Conservation (phyloP, 495 filamentous ascomycete species). For the Xylaria nigripes region DNA sequence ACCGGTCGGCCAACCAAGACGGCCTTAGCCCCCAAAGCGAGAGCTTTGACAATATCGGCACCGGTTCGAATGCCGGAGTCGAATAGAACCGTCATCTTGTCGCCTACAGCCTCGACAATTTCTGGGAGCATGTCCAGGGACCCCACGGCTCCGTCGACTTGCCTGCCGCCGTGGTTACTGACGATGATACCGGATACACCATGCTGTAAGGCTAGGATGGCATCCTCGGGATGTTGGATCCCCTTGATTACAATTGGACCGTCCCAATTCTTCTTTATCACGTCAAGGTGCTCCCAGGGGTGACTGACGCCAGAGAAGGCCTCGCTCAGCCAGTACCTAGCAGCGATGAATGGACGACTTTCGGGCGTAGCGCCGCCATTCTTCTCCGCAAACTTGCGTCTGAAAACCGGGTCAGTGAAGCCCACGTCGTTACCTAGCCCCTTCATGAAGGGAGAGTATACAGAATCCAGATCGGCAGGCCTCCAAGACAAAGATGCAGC, state of each 20-base stretch:
- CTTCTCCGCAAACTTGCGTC: constrained; percentile 27
- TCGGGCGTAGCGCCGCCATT: constrained; percentile 20
- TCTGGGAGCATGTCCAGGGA: constrained; percentile 38
- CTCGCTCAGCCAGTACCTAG: constrained; percentile 39
- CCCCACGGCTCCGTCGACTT: constrained; percentile 39
- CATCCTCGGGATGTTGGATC: constrained; percentile 29
- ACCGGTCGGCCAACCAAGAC: constrained; percentile 44
- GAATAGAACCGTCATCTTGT: constrained; percentile 37
- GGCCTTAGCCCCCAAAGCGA: constrained; percentile 46
- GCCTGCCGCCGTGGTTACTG: constrained; percentile 35
- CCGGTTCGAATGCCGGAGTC: constrained; percentile 44
- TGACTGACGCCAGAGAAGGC: constrained; percentile 36
- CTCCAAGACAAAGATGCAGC: constrained; percentile 53
- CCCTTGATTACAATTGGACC: constrained; percentile 49
- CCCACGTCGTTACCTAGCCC: constrained; percentile 38
- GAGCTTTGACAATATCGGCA: constrained; percentile 41
- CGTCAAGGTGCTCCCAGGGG: constrained; percentile 50
- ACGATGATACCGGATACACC: constrained; percentile 33
- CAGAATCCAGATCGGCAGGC: constrained; percentile 57
- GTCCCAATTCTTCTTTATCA: constrained; percentile 52
- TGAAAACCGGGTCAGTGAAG: constrained; percentile 57
- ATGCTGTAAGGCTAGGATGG: constrained; percentile 24
- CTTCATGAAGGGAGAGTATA: constrained; percentile 47
- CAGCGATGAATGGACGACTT: constrained; percentile 18
- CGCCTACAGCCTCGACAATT: constrained; percentile 42